Evolutionary conservation across 306 rosid species (phyloP), one percentile per base, ranked within the genome.

Genomic region (Oemleria cerasiformis): DNA sequence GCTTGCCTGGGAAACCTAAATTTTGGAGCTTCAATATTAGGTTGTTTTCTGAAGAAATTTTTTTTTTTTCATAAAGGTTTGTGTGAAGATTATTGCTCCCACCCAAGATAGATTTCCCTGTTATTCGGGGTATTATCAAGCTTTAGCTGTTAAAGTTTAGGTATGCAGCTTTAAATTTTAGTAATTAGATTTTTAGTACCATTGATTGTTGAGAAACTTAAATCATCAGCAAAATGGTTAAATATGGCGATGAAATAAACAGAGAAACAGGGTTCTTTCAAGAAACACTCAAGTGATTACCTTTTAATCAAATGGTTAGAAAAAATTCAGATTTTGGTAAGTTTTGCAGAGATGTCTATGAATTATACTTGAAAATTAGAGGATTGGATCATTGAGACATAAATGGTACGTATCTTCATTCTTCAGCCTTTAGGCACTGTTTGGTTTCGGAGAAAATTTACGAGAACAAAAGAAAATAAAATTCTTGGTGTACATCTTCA

Each of bases 401-500:
- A 65, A 54, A 51, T 45, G 54, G 87, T 80, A 61, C 72, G 77
- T 72, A 58, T 65, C 44, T 55, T 7, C 51, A n/a, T n/a, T n/a
- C n/a, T n/a, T n/a, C n/a, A n/a, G n/a, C n/a, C n/a, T n/a, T n/a
- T n/a, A 1, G 44, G 38, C 38, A 40, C 45, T 67, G 74, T 66
- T 79, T 79, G 83, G 79, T 63, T 63, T 56, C 68, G 30, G 38
- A 21, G 72, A 78, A 72, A 62, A 40, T 44, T 50, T n/a, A n/a
- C n/a, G n/a, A n/a, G 42, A 54, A 9, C 2, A 54, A 20, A 15
- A 14, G 57, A 9, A n/a, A 39, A 53, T 9, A 58, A 60, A 43
- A 63, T 17, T 16, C 45, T 7, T 21, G 48, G 49, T 50, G 4
- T 9, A 23, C 0, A 0, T 30, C 34, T 20, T 30, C 45, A 0